Base-by-base conservation (phyloP, 2,329 filamentous ascomycete species). In the Exophiala spinifera region DNA sequence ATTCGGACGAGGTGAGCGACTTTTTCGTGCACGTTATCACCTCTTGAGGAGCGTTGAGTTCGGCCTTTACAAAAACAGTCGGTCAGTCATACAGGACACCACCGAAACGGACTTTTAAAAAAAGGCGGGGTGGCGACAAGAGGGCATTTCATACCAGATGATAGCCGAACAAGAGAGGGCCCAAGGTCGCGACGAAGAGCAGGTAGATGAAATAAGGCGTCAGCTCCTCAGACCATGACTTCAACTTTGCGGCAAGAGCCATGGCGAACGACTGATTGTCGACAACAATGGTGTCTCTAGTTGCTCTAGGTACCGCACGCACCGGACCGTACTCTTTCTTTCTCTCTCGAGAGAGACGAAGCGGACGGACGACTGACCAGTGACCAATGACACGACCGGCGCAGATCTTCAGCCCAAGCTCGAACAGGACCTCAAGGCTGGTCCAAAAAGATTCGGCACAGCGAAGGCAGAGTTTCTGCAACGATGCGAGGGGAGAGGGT, bases 31-130 rank as follows among this genome's bases (percentile, higher is more conserved):
- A 97, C 53, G 89, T 95, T 65, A 99, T 87, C 66, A 95, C 89
- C 77, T 91, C 87, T 79, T 96, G 87, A 7, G 94, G 94, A 7
- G 92, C 90, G 70, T 99, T 99, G 60, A 99, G 82, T 71, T 97
- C 94, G 64, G 91, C 89, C 91, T 31, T 92, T 65, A 42, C n/a
- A 17, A 44, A 3, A 23, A 15, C 20, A 13, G 21, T 44, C 42
- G 15, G 42, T 25, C 8, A 44, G n/a, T n/a, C n/a, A n/a, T n/a
- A n/a, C n/a, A n/a, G n/a, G n/a, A n/a, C n/a, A n/a, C n/a, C n/a
- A n/a, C n/a, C n/a, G n/a, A n/a, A n/a, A n/a, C 28, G 21, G 20
- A n/a, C 11, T 44, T 7, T 25, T 21, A n/a, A 6, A 43, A 6
- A 23, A 25, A 15, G n/a, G n/a, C n/a, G 1, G 14, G 42, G 4